Evolutionary conservation across 257 asterid species (phyloP).

Genomic region (Penstemon barbatus): DNA sequence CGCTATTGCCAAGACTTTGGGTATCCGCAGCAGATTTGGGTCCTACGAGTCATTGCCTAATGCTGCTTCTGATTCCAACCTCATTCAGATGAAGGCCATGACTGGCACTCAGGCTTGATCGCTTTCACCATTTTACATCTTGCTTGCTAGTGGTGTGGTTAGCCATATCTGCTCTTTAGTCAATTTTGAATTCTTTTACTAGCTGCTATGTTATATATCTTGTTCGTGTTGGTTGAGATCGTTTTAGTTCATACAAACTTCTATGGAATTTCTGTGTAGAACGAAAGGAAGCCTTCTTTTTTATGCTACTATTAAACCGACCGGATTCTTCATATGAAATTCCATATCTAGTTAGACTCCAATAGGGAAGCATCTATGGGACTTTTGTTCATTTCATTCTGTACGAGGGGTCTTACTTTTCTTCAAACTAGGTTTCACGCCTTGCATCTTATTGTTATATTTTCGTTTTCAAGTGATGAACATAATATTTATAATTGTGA

Average conservation of each 20-base stretch:
- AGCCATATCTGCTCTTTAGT: conserved; percentile 28
- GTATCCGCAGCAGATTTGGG: conserved; percentile 61
- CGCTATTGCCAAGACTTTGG: conserved; percentile 56
- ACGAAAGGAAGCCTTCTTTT: conserved; percentile 16
- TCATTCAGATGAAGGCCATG: conserved; percentile 85
- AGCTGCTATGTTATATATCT: background rate
- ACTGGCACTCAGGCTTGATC: conserved; percentile 82
- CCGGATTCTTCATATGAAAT: conserved; percentile 18
- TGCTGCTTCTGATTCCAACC: conserved; percentile 53
- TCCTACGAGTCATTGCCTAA: conserved; percentile 76
- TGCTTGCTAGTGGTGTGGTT: conserved; percentile 12
- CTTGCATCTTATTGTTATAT: too few species aligned
- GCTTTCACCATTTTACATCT: conserved; percentile 1
- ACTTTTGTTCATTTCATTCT: conserved; percentile 4
- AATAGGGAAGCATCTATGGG: background rate
- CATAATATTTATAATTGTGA: too few species aligned
- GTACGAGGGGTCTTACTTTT: background rate
- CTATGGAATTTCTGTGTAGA: conserved; percentile 14
- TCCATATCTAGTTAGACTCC: background rate
- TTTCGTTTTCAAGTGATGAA: too few species aligned
- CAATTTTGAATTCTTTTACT: background rate
- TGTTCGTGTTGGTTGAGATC: conserved; percentile 16
- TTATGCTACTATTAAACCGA: conserved; percentile 23
- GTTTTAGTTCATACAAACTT: conserved; percentile 17
- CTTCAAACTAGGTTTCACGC: too few species aligned